Evolutionary conservation across 352 stramenopile species (phyloP), one percentile per base, ranked within the genome.

Genomic region (Phytophthora pseudosyringae): DNA sequence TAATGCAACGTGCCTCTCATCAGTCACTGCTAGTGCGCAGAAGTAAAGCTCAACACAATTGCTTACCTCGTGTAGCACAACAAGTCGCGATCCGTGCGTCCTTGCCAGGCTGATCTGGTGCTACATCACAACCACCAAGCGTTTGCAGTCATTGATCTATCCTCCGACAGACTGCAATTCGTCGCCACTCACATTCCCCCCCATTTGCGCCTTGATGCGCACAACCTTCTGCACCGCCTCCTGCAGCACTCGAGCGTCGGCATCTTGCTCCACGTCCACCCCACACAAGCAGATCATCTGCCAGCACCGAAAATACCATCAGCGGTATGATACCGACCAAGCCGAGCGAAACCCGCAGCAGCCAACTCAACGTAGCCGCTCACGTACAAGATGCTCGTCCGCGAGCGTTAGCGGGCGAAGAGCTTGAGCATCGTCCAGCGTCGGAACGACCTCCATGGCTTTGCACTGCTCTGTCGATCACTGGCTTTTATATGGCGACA

Each of bases 171-270:
- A 40, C 33, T 47, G 2, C 32, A 35, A 15, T n/a, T 36, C 25
- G 10, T 50, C 40, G 18, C 12, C 8, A 67, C 47, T 54, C 47
- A 88, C 78, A 41, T 76, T 65, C 26, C 10, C 44, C 39, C 65
- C 65, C 76, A 88, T 88, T 63, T 84, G 74, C 36, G 81, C 64
- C 43, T 88, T 88, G 39, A 88, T 79, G 43, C 61, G 64, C 18
- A 76, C 48, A 31, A 86, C 63, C 59, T 78, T 83, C 52, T 74
- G 67, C 59, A 88, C 33, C n/a, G 78, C 68, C 25, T 75, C 50
- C 21, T 67, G 51, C 10, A 83, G 58, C 31, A 65, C 47, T 59
- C 43, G 33, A 21, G 72, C 50, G 3, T 41, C 56, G 9, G 40
- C 49, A 38, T 82, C 74, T 25, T 57, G 45, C 44, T 70, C 51